Base-by-base conservation (phyloP, 768 basidiomycete genomes). In the Polyporus arcularius region DNA sequence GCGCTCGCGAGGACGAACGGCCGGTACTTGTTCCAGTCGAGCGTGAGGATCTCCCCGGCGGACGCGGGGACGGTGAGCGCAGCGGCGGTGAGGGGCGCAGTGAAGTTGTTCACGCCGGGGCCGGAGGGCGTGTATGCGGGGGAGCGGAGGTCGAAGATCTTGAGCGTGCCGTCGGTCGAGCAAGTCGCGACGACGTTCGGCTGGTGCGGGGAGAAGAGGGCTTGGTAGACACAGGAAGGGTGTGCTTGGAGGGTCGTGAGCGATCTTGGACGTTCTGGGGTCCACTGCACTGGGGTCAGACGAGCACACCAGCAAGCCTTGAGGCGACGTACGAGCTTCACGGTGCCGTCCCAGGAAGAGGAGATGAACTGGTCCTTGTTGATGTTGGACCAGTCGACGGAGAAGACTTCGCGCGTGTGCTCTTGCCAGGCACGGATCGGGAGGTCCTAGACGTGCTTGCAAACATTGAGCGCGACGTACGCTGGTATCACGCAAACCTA, bases 1-100 rank as follows among this genome's bases (percentile, higher is more conserved):
- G 81, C 87, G 62, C 85, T 91, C 1, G 92, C 94, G 57, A 96
- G 76, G 11, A 87, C 74, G 67, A 86, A 85, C 7, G 90, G 89
- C 2, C 84, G 83, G 71, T 96, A 96, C 72, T 96, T 96, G 73
- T 96, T 96, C 92, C 93, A 96, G 65, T 96, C 94, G 35, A 95
- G 72, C 4, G 88, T 80, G 26, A 96, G 83, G 11, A 96, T 77
- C 72, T 96, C 94, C 8, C 85, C 86, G 1, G 82, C 80, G 5
- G 90, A 88, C 0, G 89, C 92, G 21, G 92, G 91, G 7, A 93
- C 74, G 11, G 91, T 93, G 62, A 93, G 80, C 12, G 82, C 87
- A 3, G 91, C 83, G 7, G 88, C 84, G 8, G 89, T 82, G 26
- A 90, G 72, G 4, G 90, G 89, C 57, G 82, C 76, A 3, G 87